Evolutionary conservation across 1,284 basidiomycete genomes (phyloP), one percentile per base, ranked within the genome.

Genomic region (Naganishia sp.): DNA sequence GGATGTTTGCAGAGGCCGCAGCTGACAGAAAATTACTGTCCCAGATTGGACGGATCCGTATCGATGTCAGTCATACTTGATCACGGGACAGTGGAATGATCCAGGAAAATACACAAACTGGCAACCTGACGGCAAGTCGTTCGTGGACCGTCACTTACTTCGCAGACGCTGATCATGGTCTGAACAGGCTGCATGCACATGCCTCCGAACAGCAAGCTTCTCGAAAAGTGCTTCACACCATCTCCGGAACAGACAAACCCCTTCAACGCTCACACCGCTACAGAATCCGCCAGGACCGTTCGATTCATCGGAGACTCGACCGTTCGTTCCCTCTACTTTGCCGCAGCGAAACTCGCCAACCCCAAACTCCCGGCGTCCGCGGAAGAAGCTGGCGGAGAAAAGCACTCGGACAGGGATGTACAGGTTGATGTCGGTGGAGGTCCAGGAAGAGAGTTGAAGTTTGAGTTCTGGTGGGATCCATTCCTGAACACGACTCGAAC

Each of bases 231-330:
- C 72, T 77, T 90, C 25, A 74, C 76, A 6, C 54, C 67, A 23
- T 81, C 82, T 15, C 81, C 83, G 69, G 81, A 82, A 42, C 6
- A 25, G 10, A 21, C 60, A 17, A 52, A 60, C 56, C 41, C 53
- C 18, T 58, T 63, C 53, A 43, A 31, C 47, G 39, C 46, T 42
- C 47, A 39, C 39, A 58, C 43, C 23, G 42, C 43, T 28, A 41
- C 51, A 25, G 65, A 71, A 57, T 61, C 65, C 68, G 49, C 73
- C 78, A 51, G 58, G 15, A 75, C 71, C 11, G 81, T 90, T 31
- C 80, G 90, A 55, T 94, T 94, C 75, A 82, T 90, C 47, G 92
- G 92, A n/a, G 92, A 94, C 78, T 92, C 90, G 23, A 85, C 89
- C 51, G 88, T 90, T 15, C 84, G 92, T 51, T 84, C 85, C 65